phyloP scores from a whole-genome alignment of 768 basidiomycete genomes.

The Albatrellus ellisii region DNA sequence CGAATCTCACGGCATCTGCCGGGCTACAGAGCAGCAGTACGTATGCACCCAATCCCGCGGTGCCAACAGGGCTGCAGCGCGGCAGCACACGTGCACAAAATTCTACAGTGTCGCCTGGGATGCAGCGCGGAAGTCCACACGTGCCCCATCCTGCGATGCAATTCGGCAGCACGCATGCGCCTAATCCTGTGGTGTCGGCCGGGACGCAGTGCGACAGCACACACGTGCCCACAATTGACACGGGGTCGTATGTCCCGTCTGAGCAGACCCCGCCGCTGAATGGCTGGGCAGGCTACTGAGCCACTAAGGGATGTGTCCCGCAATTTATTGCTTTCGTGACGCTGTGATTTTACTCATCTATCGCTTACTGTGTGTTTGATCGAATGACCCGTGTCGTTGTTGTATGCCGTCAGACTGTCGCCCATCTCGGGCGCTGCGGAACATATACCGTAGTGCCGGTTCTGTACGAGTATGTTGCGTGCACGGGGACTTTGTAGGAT shows the following conservation, averaged over 20 bases:
- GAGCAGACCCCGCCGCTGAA: not conserved
- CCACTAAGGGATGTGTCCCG: no score
- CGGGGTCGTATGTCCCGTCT: not conserved
- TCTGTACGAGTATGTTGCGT: not conserved
- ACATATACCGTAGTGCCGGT: no score
- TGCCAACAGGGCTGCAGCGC: no score
- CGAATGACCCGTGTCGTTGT: not conserved
- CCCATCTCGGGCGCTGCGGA: no score
- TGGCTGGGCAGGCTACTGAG: conserved; percentile 1
- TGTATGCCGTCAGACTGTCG: no score
- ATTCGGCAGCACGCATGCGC: not conserved
- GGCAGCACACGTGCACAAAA: not conserved
- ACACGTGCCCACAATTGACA: not conserved
- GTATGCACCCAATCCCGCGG: not conserved
- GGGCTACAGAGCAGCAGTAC: no score
- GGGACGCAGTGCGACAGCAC: not conserved
- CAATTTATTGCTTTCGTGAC: no score
- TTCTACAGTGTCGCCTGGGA: not conserved
- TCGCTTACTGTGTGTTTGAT: no score
- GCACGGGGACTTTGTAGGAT: no score
- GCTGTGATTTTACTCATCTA: no score
- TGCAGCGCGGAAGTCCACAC: conserved; percentile 2
- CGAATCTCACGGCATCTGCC: conserved; percentile 8
- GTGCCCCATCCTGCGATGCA: not conserved
- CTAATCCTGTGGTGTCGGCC: no score